Evolutionary conservation across 345 rosid species (phyloP).

Genomic region (Populus alba): DNA sequence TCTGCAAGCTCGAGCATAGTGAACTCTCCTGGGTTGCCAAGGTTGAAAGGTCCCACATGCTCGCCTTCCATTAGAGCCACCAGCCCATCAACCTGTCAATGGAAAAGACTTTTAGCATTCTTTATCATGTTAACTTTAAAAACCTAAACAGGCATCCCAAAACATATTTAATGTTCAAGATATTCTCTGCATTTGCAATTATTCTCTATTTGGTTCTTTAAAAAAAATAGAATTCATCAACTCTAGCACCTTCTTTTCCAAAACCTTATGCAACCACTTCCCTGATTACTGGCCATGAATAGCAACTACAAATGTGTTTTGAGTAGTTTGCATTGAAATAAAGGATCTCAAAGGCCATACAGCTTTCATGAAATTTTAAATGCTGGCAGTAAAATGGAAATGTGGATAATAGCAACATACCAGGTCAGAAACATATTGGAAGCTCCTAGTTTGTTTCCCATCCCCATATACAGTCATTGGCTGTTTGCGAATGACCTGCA

Average conservation of each 20-base stretch:
- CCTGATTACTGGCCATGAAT: not conserved
- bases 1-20: conserved; percentile 98
- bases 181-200: not conserved
- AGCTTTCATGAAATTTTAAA: not conserved
- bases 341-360: too few species aligned
- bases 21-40: conserved; percentile 98
- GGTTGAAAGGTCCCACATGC: conserved; percentile 92
- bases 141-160: not conserved
- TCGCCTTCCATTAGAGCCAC: conserved; percentile 89
- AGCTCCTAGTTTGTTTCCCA: conserved; percentile 99
- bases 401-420: conserved; percentile 33
- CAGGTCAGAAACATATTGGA: conserved; percentile 96
- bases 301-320: not conserved
- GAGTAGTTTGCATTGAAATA: not conserved
- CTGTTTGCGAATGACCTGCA: conserved; percentile 52
- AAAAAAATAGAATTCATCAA: not conserved
- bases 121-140: not conserved
- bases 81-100: conserved; percentile 79
- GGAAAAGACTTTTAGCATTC: not conserved
- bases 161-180: not conserved
- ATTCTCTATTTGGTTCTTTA: not conserved
- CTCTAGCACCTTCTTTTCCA: not conserved
- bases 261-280: not conserved
- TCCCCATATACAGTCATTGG: conserved; percentile 98
- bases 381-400: not conserved